These are phyloP conservation scores for Choiromyces venosus DNA, from an alignment of 495 filamentous ascomycete species.

Conservation along the genomic window DNA sequence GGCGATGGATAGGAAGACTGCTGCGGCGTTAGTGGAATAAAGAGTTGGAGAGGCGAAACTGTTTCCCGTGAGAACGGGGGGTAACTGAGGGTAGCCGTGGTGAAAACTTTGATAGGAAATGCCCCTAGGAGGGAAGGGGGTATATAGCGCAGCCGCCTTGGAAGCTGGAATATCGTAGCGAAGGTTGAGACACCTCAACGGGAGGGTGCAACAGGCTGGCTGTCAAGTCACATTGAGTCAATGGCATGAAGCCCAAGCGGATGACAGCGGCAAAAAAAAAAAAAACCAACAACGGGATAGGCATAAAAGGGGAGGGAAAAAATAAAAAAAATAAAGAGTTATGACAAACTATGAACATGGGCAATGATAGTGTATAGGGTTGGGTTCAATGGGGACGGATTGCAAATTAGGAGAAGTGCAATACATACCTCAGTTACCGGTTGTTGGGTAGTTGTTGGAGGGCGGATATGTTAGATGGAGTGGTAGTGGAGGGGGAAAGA, in stretches of 20 bases:
- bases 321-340: slow-evolving; percentile 9
- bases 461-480: not conserved
- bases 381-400: not conserved
- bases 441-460: not conserved
- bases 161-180: slow-evolving; percentile 21
- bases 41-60: slow-evolving; percentile 34
- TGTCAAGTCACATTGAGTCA: slow-evolving; percentile 33
- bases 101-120: slow-evolving; percentile 28
- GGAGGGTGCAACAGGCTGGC: slow-evolving; percentile 27
- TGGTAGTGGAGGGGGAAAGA: not conserved
- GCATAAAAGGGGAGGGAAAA: slow-evolving; percentile 11
- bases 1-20: slow-evolving; percentile 40
- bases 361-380: not conserved
- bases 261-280: slow-evolving; percentile 21
- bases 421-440: not conserved
- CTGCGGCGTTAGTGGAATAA: slow-evolving; percentile 40
- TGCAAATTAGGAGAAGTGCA: not conserved
- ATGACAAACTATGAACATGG: not conserved
- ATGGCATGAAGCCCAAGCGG: slow-evolving; percentile 27
- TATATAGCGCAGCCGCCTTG: slow-evolving; percentile 23
- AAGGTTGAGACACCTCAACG: slow-evolving; percentile 24
- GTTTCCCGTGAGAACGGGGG: slow-evolving; percentile 41
- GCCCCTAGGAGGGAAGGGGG: slow-evolving; percentile 32
- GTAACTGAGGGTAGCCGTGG: slow-evolving; percentile 39
- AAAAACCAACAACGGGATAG: slow-evolving; percentile 29